A percentile compares a stretch with the other conserved stretches of the same genome.
These are phyloP conservation scores for Cetraspora pellucida DNA, from an alignment of 192 early-diverging fungal genomes.

Conservation along the genomic window DNA sequence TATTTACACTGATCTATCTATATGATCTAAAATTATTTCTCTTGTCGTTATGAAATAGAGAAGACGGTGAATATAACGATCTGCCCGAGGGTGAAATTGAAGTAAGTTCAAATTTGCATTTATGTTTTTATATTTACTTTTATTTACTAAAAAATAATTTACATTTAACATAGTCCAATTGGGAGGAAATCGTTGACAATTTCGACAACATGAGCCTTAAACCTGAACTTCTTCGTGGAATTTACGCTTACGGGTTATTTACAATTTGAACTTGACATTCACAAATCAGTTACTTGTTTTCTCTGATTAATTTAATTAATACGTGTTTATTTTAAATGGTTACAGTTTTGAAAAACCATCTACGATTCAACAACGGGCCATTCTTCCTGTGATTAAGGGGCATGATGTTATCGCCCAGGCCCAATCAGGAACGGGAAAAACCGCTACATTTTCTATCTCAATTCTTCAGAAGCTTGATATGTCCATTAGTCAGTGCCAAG, in stretches of 20 bases:
- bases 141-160: neutral
- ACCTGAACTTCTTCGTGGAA: constrained; percentile 91
- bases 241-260: constrained; percentile 93
- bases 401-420: constrained; percentile 99
- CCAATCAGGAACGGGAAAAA: constrained; percentile 99
- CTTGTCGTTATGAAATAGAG: neutral
- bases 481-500: constrained; percentile 79
- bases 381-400: constrained; percentile 91
- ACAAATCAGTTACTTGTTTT: neutral
- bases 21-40: too few species aligned
- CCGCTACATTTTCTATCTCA: constrained; percentile 99
- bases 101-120: constrained; percentile 10
- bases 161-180: constrained; percentile 74
- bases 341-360: constrained; percentile 94
- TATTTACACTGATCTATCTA: too few species aligned
- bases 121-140: neutral
- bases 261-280: neutral
- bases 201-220: constrained; percentile 96
- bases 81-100: constrained; percentile 23
- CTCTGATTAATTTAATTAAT: neutral
- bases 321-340: neutral
- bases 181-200: constrained; percentile 90
- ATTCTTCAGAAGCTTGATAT: constrained; percentile 93
- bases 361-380: constrained; percentile 95
- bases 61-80: constrained; percentile 17